phyloP scores from a whole-genome alignment of 345 rosid genomes.

The Fremontodendron californicum region DNA sequence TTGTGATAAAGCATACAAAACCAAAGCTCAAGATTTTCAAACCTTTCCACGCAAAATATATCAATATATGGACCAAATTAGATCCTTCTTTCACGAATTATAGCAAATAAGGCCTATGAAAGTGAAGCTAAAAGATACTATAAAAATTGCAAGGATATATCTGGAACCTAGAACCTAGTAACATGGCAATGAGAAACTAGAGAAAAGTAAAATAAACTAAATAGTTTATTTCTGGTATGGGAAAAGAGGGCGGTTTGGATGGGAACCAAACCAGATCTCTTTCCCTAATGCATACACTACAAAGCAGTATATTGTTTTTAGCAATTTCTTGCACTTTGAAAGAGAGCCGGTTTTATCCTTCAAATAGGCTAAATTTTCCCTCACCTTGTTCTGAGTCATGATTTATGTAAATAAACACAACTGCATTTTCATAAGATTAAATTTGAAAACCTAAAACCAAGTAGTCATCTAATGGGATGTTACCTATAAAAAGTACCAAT shows the following conservation, averaged over 20 bases:
- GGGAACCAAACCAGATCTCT: background rate
- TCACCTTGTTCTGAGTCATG: background rate
- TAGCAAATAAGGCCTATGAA: background rate
- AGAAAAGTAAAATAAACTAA: background rate
- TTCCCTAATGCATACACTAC: background rate
- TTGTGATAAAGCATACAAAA: conserved; percentile 3
- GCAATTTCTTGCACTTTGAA: background rate
- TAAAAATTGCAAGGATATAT: background rate
- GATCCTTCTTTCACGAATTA: background rate
- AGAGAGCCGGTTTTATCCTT: background rate
- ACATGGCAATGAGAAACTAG: background rate
- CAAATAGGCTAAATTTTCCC: background rate
- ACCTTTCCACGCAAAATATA: background rate
- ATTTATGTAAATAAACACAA: background rate
- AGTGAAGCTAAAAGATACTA: background rate
- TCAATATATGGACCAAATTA: background rate
- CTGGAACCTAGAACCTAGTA: background rate
- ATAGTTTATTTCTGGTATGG: background rate
- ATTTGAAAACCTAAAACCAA: background rate
- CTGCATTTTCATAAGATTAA: background rate
- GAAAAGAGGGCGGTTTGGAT: background rate
- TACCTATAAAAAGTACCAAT: background rate
- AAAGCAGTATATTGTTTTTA: background rate
- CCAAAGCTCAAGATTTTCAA: conserved; percentile 4
- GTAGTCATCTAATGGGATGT: background rate